phyloP scores from a whole-genome alignment of 345 rosid genomes.

The Diplotaxis tenuifolia region DNA sequence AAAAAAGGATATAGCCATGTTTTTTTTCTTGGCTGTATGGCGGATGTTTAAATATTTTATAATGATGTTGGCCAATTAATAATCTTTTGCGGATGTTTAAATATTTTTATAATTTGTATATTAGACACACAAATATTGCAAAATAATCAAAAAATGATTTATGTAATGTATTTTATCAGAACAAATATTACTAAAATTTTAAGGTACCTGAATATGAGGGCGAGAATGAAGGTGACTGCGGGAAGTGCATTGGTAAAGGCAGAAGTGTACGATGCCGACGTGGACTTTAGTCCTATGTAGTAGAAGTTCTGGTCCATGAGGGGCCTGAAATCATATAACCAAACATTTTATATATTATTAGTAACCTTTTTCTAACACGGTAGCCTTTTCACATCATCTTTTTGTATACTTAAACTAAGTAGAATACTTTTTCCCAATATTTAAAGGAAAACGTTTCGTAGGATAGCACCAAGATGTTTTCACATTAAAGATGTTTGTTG shows the following conservation, averaged over 20 bases:
- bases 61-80: background rate
- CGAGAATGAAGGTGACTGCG: conserved; percentile 81
- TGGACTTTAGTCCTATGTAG: conserved; percentile 71
- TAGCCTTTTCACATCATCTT: conserved; percentile 25
- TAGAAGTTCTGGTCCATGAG: conserved; percentile 87
- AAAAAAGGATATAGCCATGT: too few species aligned
- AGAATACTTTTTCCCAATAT: conserved; percentile 31
- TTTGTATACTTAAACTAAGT: conserved; percentile 16
- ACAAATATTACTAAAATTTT: background rate
- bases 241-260: conserved; percentile 74
- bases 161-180: background rate
- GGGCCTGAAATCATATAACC: conserved; percentile 55
- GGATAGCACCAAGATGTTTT: conserved; percentile 21
- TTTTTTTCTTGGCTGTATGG: background rate
- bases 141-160: background rate
- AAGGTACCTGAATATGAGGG: conserved; percentile 71
- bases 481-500: conserved; percentile 30
- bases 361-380: background rate
- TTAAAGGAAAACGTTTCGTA: conserved; percentile 27
- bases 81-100: background rate
- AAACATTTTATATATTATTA: background rate
- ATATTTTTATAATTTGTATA: background rate
- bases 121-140: background rate
- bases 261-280: conserved; percentile 80
- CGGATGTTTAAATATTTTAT: background rate